A percentile compares a stretch with the other conserved stretches of the same genome.
These are phyloP conservation scores for Scheffersomyces cryptocercus DNA, from an alignment of 1,139 yeast species.

Conservation along the genomic window DNA sequence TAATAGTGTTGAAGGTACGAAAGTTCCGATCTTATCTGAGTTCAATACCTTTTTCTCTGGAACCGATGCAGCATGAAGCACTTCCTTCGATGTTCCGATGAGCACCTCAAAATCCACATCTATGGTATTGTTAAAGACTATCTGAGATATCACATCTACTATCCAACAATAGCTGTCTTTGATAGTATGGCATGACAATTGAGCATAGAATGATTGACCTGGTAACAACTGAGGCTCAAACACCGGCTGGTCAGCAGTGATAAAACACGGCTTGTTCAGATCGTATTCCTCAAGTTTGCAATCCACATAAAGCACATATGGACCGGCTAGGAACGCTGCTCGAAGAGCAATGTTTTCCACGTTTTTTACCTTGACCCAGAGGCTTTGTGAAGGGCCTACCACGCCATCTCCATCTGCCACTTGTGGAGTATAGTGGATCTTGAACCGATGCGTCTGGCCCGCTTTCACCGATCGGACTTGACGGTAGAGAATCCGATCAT, in stretches of 20 bases:
- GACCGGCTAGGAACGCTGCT: slow-evolving; percentile 90
- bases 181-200: slow-evolving; percentile 23
- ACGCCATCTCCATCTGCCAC: slow-evolving; percentile 15
- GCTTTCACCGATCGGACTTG: slow-evolving; percentile 35
- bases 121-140: slow-evolving; percentile 71
- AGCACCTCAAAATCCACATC: slow-evolving; percentile 69
- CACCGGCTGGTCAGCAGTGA: slow-evolving; percentile 67
- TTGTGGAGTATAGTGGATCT: slow-evolving; percentile 33
- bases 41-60: slow-evolving; percentile 29
- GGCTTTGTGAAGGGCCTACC: slow-evolving; percentile 21
- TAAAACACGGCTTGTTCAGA: slow-evolving; percentile 51
- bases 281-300: slow-evolving; percentile 66
- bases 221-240: slow-evolving; percentile 63
- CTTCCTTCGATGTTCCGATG: slow-evolving; percentile 52
- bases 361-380: slow-evolving; percentile 72
- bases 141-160: slow-evolving; percentile 84
- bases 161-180: slow-evolving; percentile 61
- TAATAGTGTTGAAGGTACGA: slow-evolving; percentile 18
- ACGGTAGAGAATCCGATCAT: slow-evolving; percentile 18
- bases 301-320: slow-evolving; percentile 85
- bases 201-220: slow-evolving; percentile 25
- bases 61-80: slow-evolving; percentile 39
- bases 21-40: slow-evolving; percentile 33
- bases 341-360: slow-evolving; percentile 72
- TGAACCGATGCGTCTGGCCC: slow-evolving; percentile 41